A percentile compares a stretch with the other conserved stretches of the same genome.
These are phyloP conservation scores for Saccharomycopsis synnaedendra DNA, from an alignment of 805 yeast genomes.

Conservation along the genomic window DNA sequence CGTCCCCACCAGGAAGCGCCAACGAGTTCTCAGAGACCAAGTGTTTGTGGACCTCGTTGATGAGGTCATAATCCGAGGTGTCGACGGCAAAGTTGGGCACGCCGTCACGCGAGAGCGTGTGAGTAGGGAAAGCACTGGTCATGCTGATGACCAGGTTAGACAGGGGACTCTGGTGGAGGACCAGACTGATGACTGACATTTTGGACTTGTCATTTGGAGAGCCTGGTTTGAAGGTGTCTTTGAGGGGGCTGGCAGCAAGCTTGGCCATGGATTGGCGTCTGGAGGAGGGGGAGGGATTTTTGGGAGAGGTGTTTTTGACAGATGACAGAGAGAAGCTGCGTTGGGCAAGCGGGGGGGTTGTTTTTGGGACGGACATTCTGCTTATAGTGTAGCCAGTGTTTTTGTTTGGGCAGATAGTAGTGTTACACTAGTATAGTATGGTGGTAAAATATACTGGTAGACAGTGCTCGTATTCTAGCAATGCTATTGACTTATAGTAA, in stretches of 20 bases:
- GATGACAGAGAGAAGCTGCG: background rate
- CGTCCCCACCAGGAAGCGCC: constrained; percentile 25
- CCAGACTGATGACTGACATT: constrained; percentile 9
- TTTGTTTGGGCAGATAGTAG: no score
- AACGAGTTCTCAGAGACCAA: constrained; percentile 17
- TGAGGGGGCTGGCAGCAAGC: constrained; percentile 10
- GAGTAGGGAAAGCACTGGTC: background rate
- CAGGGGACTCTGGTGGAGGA: constrained; percentile 14
- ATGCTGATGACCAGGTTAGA: constrained; percentile 13
- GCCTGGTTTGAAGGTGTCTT: background rate
- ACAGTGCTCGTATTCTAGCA: no score
- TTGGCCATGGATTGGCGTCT: constrained; percentile 11
- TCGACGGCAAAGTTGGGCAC: constrained; percentile 15
- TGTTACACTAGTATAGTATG: no score
- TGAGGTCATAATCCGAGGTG: constrained; percentile 11
- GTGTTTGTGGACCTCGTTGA: constrained; percentile 16
- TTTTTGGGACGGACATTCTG: background rate
- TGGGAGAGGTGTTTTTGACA: background rate
- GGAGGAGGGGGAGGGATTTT: background rate
- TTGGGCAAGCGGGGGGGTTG: background rate
- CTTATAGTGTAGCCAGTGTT: no score
- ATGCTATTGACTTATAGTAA: no score
- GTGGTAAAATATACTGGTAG: no score
- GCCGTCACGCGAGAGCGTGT: background rate
- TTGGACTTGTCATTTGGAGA: constrained; percentile 2